phyloP scores from a whole-genome alignment of 257 asterid genomes.

The Anisodus tanguticus region DNA sequence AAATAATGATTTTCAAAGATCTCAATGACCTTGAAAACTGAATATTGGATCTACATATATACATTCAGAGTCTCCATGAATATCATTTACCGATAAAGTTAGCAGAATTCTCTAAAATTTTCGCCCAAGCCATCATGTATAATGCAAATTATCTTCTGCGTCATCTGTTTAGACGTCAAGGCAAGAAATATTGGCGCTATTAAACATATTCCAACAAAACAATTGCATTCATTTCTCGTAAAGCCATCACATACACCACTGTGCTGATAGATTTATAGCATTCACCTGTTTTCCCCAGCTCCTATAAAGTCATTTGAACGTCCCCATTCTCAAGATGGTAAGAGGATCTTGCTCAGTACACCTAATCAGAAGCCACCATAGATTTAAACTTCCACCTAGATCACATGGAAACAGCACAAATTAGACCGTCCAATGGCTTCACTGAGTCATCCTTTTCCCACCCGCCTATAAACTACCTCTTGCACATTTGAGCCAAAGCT shows the following conservation, averaged over 20 bases:
- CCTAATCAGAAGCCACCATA: neutral
- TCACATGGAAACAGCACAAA: neutral
- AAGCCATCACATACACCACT: neutral
- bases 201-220: neutral
- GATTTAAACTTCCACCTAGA: neutral
- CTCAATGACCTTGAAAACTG: slow-evolving; percentile 2
- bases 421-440: neutral
- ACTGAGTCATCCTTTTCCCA: neutral
- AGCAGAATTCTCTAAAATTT: neutral
- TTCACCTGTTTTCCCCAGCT: neutral
- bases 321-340: neutral
- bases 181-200: neutral
- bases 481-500: neutral
- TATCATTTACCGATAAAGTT: neutral
- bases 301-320: neutral
- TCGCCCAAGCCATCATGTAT: neutral
- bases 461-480: neutral
- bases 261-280: neutral
- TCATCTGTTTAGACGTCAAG: neutral
- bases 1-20: slow-evolving; percentile 4
- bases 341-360: neutral
- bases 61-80: neutral
- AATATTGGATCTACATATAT: neutral
- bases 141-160: neutral
- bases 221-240: neutral